Base-by-base conservation (phyloP, 108 stramenopile species). In the Phaeodactylum tricornutum region DNA sequence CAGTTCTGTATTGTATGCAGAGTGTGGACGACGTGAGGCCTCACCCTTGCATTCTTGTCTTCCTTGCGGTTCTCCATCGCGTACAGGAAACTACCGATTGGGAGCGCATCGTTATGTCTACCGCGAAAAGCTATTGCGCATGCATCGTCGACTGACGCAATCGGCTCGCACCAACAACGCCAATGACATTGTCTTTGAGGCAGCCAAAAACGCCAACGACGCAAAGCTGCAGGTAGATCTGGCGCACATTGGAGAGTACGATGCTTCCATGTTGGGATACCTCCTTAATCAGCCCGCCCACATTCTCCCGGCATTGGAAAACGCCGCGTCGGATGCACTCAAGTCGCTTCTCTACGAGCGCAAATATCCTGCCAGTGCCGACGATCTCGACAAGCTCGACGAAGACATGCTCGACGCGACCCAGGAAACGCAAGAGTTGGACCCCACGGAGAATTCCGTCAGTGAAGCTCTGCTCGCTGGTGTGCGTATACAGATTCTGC, bases 231-330 rank as follows among this genome's bases (percentile, higher is more conserved):
- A 79, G 29, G 59, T 92, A 3, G 84, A 87, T 55, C 43, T 92
- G 25, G 72, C 79, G 1, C 91, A 92, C 59, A 51, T 92, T 8
- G 79, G 81, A 20, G 91, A 92, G 64, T 92, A 92, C 52, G 91
- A 92, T 57, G 62, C 72, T 7, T 71, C 81, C 1, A 45, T 92
- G 51, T 38, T 92, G 61, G 81, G 81, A 8, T 75, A 79, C 30
- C 28, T 92, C 4, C 37, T 83, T 28, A 57, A 58, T 32, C 73
- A 73, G 17, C 91, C 91, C 2, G 72, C 59, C 11, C 52, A 56
- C 40, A 53, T 82, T 7, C 53, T 92, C 38, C 84, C 84, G 12
- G 67, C 66, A 23, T 58, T 88, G 50, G 91, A 92, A 59, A 16
- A 50, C 35, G 91, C 81, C 0, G 79, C 91, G 12, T 51, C 59